Base-by-base conservation (phyloP, 2,329 filamentous ascomycete species). In the Aspergillus intermedius region DNA sequence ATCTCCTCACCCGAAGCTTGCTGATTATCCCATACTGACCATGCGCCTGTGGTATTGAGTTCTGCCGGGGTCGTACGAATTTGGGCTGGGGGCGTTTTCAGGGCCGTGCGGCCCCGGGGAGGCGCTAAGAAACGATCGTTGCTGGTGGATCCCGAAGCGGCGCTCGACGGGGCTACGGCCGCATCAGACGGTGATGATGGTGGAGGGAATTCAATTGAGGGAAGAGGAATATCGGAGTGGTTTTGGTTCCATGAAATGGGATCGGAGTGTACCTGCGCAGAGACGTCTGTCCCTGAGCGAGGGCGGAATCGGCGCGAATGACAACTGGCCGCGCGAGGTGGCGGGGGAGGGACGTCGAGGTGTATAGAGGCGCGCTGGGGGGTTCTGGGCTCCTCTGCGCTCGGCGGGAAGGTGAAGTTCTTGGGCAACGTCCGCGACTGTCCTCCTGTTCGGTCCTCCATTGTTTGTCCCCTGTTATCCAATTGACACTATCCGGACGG, bases 341-440 rank as follows among this genome's bases (percentile, higher is more conserved):
- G 70, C 19, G 72, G 70, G 5, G 72, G 71, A n/a, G 72, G 72
- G 4, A 70, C 62, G 45, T 70, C 66, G 25, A 70, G 60, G 47
- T 68, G 62, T 32, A 61, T 56, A 10, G 65, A 64, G 13, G 66
- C 60, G 50, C 67, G 71, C 52, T 74, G 66, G 49, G 72, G 72
- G 13, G 72, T 75, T 54, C 59, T 71, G 21, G 72, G 72, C 48
- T 64, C 64, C 28, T 63, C 63, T 39, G 58, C 56, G 44, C 58
- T 46, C 44, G 66, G 65, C 45, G 69, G 62, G 44, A 72, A 71
- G 9, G 69, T 72, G 57, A 75, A 75, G 58, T 73, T 73, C 54
- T 74, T 74, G 23, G 72, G 72, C 22, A 75, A 58, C 21, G 72
- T 75, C 47, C 70, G 71, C 49, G 72, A 74, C 46, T 74, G 61